Base-by-base conservation (phyloP, 2,329 filamentous ascomycete genomes). In the Elsinoe australis region DNA sequence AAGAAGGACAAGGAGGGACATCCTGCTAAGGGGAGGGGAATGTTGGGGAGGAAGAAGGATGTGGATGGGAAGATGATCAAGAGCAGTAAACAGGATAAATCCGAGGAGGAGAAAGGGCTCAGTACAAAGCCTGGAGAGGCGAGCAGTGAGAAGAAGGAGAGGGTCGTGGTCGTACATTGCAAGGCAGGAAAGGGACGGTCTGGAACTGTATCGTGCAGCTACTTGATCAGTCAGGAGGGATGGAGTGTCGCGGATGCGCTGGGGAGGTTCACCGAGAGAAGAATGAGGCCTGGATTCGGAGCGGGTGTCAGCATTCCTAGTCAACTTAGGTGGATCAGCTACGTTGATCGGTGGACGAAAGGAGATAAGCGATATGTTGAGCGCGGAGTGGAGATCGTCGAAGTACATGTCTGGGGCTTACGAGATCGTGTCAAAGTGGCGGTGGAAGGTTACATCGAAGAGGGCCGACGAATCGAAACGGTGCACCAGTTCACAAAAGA, bases 151-250 rank as follows among this genome's bases (percentile, higher is more conserved):
- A 48, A 48, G 15, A 26, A 26, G 18, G 69, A 71, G 29, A 74
- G 87, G 26, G 87, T 96, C 0, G 83, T 83, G 0, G 89, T 96
- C 5, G 87, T 96, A 5, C 92, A 98, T 66, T 96, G 92, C 71
- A 96, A 96, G 64, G 92, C 92, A 1, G 92, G 92, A 2, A 98
- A 98, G 66, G 92, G 92, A 1, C 76, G 92, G 44, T 94, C 87
- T 55, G 92, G 92, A 3, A 95, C 87, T 0, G 80, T 87, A 58
- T 82, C 83, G 22, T 94, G 87, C 66, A 86, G 84, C 57, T 96
- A 95, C 63, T 71, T 98, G 50, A 92, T 98, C 58, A 82, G 85
- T 5, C 86, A 96, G 62, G 85, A 92, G 60, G 80, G 79, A 3
- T 85, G 82, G 82, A 73, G 70, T 22, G 66, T 74, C 32, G 71